These are phyloP conservation scores for Colletotrichum noveboracense DNA, from an alignment of 2,329 filamentous ascomycete genomes.

Conservation along the genomic window DNA sequence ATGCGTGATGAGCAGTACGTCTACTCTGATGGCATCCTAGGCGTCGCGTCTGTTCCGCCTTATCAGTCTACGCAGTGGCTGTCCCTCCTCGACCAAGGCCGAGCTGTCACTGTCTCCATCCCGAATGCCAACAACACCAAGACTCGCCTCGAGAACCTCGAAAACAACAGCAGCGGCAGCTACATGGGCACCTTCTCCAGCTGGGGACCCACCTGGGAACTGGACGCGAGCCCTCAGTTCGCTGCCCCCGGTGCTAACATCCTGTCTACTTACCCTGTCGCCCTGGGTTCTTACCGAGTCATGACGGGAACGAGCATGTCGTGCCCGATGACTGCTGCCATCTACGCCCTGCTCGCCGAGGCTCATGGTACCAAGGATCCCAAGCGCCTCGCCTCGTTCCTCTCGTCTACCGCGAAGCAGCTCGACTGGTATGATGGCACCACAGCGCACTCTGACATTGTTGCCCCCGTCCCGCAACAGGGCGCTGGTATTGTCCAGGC, in stretches of 20 bases:
- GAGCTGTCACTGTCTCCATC: background rate
- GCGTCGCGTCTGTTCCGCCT: background rate
- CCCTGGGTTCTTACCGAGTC: constrained; percentile 55
- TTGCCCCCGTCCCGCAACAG: constrained; percentile 64
- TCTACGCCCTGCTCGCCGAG: constrained; percentile 58
- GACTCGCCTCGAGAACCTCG: constrained; percentile 5
- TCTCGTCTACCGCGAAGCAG: constrained; percentile 55
- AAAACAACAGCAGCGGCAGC: background rate
- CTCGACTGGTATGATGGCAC: constrained; percentile 51
- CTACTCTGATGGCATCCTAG: background rate
- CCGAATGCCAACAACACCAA: constrained; percentile 12
- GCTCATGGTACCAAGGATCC: constrained; percentile 55
- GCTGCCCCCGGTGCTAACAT: constrained; percentile 62
- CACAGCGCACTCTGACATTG: constrained; percentile 34
- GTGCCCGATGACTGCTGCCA: constrained; percentile 58
- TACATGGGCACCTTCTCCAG: constrained; percentile 57
- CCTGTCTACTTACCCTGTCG: constrained; percentile 60
- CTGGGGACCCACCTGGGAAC: constrained; percentile 67
- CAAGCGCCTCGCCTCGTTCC: constrained; percentile 49
- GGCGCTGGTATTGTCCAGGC: constrained; percentile 66
- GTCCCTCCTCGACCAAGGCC: background rate
- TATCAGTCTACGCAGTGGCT: constrained; percentile 6
- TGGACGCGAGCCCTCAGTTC: constrained; percentile 61
- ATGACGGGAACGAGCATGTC: constrained; percentile 66
- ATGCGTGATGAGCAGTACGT: constrained; percentile 4